These are phyloP conservation scores for Brassica incana DNA, from an alignment of 345 rosid species.

Conservation along the genomic window DNA sequence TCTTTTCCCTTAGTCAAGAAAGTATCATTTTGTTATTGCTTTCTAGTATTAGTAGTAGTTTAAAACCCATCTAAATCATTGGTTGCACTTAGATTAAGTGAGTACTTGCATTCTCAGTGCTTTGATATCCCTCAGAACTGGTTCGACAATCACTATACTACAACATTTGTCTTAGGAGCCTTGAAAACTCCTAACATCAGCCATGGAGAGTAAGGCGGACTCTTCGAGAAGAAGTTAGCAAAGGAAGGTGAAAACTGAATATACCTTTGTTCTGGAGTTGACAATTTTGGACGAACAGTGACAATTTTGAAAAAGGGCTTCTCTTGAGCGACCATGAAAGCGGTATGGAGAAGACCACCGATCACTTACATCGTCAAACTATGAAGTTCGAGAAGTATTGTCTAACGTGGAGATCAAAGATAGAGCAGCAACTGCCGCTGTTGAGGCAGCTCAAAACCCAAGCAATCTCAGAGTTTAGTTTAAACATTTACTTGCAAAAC, in stretches of 20 bases:
- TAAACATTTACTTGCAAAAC: not conserved
- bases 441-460: slow-evolving; percentile 45
- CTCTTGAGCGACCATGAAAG: slow-evolving; percentile 60
- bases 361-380: slow-evolving; percentile 49
- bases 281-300: not conserved
- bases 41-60: too few species aligned
- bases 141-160: too few species aligned
- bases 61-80: too few species aligned
- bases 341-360: slow-evolving; percentile 61
- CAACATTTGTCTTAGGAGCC: too few species aligned
- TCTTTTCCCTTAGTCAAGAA: too few species aligned
- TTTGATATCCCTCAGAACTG: too few species aligned
- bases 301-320: slow-evolving; percentile 47
- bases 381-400: slow-evolving; percentile 51
- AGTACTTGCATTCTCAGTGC: too few species aligned
- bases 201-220: slow-evolving; percentile 34
- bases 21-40: too few species aligned
- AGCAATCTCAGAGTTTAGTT: slow-evolving; percentile 40
- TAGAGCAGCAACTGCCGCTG: slow-evolving; percentile 34
- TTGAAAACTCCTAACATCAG: too few species aligned
- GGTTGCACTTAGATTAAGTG: too few species aligned
- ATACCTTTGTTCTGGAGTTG: not conserved
- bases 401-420: slow-evolving; percentile 54
- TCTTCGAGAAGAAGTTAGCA: slow-evolving; percentile 53
- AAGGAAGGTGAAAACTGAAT: slow-evolving; percentile 60